phyloP scores from a whole-genome alignment of 2,329 filamentous ascomycete genomes.

The Trichoderma lentiforme region DNA sequence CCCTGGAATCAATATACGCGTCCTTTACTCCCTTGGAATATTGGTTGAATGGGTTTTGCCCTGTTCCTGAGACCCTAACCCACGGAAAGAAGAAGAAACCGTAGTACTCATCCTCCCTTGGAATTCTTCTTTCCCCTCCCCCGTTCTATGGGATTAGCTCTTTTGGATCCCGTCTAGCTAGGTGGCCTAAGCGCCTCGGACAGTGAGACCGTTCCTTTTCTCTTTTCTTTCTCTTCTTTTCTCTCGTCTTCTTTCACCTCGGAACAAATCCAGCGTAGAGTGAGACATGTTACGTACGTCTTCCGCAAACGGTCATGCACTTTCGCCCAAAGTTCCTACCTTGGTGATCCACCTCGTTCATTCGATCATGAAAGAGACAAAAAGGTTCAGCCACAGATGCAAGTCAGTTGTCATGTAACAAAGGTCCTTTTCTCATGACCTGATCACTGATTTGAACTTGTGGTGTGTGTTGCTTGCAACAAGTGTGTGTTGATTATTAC shows the following conservation, averaged over 20 bases:
- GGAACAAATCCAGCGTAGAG: not conserved
- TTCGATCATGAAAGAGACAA: not conserved
- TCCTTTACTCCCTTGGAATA: not conserved
- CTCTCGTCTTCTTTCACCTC: not conserved
- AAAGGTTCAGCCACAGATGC: slow-evolving; percentile 13
- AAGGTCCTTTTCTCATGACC: not conserved
- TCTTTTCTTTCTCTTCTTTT: not conserved
- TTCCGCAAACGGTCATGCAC: slow-evolving; percentile 4
- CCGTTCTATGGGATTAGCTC: not conserved
- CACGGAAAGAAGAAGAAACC: not conserved
- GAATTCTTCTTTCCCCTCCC: not conserved
- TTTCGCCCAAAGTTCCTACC: not conserved
- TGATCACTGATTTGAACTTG: not conserved
- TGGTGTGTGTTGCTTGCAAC: not conserved
- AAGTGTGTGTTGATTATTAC: slow-evolving; percentile 8
- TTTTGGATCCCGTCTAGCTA: not conserved
- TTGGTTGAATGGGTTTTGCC: not conserved
- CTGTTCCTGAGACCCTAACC: not conserved
- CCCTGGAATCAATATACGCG: slow-evolving; percentile 8
- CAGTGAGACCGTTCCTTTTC: not conserved
- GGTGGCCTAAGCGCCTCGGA: not conserved
- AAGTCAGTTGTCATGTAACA: slow-evolving; percentile 4
- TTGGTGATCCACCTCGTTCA: not conserved
- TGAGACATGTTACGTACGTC: slow-evolving; percentile 7
- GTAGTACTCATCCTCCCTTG: not conserved